A percentile compares a stretch with the other conserved stretches of the same genome.
These are phyloP conservation scores for Thraustochytrium sp. DNA, from an alignment of 352 stramenopile genomes.

Conservation along the genomic window DNA sequence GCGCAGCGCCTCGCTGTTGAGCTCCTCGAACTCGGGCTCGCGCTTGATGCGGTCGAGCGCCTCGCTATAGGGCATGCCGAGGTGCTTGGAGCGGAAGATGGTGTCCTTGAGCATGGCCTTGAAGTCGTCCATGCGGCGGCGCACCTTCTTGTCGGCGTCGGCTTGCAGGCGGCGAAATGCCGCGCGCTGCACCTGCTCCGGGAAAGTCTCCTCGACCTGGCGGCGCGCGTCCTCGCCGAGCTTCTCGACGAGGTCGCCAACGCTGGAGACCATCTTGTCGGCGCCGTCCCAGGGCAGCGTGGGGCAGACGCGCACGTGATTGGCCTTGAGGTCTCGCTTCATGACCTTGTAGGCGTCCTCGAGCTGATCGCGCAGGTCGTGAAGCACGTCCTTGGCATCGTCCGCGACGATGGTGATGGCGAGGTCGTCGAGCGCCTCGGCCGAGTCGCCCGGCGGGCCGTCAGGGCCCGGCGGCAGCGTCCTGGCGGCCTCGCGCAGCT, in stretches of 20 bases:
- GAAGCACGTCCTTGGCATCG: neutral
- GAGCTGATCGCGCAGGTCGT: slow-evolving; percentile 13
- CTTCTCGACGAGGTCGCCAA: slow-evolving; percentile 13
- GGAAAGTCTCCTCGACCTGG: neutral
- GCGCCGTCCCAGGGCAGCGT: neutral
- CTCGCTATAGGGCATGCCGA: neutral
- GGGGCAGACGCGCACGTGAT: neutral
- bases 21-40: neutral
- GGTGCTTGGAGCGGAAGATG: neutral
- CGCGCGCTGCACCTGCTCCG: neutral
- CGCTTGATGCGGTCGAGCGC: neutral
- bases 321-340: slow-evolving; percentile 8
- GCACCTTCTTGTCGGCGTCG: slow-evolving; percentile 2
- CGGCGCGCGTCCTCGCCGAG: neutral
- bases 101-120: slow-evolving; percentile 14
- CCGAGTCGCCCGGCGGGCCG: neutral
- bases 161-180: neutral
- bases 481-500: neutral
- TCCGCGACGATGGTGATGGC: neutral
- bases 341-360: slow-evolving; percentile 2
- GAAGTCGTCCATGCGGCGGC: slow-evolving; percentile 13
- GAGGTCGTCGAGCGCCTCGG: neutral
- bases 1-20: neutral
- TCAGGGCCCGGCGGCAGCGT: neutral
- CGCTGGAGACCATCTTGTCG: neutral